A percentile compares a stretch with the other conserved stretches of the same genome.
phyloP scores from a whole-genome alignment of 2,329 filamentous ascomycete species.

The Pseudogymnoascus sp. region DNA sequence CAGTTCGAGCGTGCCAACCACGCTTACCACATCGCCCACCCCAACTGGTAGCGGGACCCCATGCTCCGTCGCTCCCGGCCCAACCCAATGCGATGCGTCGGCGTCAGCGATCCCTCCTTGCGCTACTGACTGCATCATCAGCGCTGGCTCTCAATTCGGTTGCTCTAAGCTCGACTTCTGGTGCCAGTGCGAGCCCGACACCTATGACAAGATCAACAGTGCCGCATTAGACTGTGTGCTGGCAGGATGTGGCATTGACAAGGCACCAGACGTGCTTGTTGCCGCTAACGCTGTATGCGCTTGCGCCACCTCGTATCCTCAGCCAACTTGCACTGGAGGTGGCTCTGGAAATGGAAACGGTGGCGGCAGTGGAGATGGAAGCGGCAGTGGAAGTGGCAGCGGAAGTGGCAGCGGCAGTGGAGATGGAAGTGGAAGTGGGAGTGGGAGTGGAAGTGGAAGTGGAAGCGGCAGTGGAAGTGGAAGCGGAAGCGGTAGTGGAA shows the following conservation, averaged over 20 bases:
- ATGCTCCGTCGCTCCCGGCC: background rate
- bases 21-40: background rate
- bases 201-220: background rate
- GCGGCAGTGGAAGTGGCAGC: background rate
- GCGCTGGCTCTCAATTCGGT: background rate
- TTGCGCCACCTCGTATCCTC: background rate
- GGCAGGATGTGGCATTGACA: background rate
- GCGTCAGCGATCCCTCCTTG: background rate
- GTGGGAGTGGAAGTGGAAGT: background rate
- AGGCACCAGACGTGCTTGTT: background rate
- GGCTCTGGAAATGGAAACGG: background rate
- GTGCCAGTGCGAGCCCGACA: conserved; percentile 1
- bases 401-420: background rate
- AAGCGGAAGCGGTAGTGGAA: background rate
- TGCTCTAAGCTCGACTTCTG: background rate
- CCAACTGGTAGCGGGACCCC: background rate
- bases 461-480: background rate
- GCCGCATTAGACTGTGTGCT: background rate
- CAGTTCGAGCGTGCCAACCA: background rate
- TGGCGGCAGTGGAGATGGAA: background rate
- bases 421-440: background rate
- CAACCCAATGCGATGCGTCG: background rate
- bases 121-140: background rate
- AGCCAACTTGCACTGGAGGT: background rate
- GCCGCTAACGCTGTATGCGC: background rate